Percentiles rank a stretch among this genome's conserved stretches.
These are phyloP conservation scores for Daldinia vernicosa DNA, from an alignment of 495 filamentous ascomycete genomes.

Conservation along the genomic window DNA sequence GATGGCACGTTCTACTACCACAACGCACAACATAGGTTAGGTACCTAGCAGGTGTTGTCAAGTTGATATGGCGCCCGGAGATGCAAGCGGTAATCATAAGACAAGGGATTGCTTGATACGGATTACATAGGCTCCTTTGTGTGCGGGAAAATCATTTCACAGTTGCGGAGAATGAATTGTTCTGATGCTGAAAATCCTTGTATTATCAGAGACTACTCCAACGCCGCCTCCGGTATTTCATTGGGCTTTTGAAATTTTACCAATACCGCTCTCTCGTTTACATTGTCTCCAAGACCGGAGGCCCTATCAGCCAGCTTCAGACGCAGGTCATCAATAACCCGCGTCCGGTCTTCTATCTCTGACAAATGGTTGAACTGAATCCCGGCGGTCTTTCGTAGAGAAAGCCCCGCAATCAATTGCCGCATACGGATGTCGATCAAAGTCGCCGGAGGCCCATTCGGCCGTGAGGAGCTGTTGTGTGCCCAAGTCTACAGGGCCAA, in stretches of 20 bases:
- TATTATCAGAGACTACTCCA: slow-evolving; percentile 15
- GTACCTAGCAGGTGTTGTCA: slow-evolving; percentile 7
- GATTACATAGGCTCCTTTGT: slow-evolving; percentile 14
- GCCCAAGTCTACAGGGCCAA: slow-evolving; percentile 4
- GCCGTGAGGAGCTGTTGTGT: slow-evolving; percentile 32
- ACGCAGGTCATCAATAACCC: slow-evolving; percentile 44
- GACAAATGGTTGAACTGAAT: slow-evolving; percentile 36
- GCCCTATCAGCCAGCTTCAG: slow-evolving; percentile 32
- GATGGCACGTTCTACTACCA: slow-evolving; percentile 32
- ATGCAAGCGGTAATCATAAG: slow-evolving; percentile 20
- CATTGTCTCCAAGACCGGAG: not conserved
- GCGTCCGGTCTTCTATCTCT: slow-evolving; percentile 38
- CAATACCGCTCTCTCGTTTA: slow-evolving; percentile 1
- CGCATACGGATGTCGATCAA: slow-evolving; percentile 26
- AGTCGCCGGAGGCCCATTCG: slow-evolving; percentile 23
- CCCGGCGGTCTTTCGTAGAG: slow-evolving; percentile 19
- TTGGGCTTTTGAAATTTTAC: slow-evolving; percentile 15
- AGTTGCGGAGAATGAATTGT: slow-evolving; percentile 14
- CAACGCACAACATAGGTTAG: slow-evolving; percentile 2
- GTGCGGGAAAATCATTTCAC: not conserved
- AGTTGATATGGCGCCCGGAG: slow-evolving; percentile 12
- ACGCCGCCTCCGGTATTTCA: slow-evolving; percentile 18
- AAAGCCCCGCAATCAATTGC: slow-evolving; percentile 39
- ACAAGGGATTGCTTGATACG: slow-evolving; percentile 5
- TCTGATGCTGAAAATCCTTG: slow-evolving; percentile 19